Evolutionary conservation across 2,329 filamentous ascomycete species (phyloP).

Genomic region (Fusarium haematococcum): DNA sequence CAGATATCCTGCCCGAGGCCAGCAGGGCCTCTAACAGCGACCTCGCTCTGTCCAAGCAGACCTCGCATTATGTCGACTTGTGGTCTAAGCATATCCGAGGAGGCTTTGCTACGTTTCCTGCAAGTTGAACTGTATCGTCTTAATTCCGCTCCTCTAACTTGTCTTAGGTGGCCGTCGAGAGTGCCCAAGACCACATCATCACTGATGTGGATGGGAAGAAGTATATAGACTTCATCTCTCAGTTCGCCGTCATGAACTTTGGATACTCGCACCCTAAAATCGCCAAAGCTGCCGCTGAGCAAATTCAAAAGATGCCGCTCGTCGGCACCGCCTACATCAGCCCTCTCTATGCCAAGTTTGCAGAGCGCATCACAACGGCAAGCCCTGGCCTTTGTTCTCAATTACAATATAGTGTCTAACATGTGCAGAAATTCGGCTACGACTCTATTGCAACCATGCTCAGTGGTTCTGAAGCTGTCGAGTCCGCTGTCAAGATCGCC

Average conservation of each 20-base stretch:
- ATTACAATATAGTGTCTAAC: background rate
- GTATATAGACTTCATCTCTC: conserved; percentile 25
- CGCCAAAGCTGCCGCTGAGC: conserved; percentile 8
- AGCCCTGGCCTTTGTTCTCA: background rate
- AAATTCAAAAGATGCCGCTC: conserved; percentile 13
- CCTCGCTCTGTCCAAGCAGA: conserved; percentile 2
- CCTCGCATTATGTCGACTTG: background rate
- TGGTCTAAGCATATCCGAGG: conserved; percentile 14
- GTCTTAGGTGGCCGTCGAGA: conserved; percentile 11
- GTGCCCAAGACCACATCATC: conserved; percentile 11
- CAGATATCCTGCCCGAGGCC: background rate
- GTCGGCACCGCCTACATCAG: conserved; percentile 8
- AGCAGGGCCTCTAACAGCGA: background rate
- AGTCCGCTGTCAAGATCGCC: conserved; percentile 35
- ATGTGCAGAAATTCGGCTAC: conserved; percentile 14
- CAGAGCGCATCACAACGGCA: conserved; percentile 18
- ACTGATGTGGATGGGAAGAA: conserved; percentile 19
- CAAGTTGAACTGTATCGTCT: background rate
- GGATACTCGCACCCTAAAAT: conserved; percentile 18
- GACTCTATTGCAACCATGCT: conserved; percentile 19
- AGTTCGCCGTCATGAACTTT: conserved; percentile 18
- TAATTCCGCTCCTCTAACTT: background rate
- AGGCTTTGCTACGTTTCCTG: conserved; percentile 15
- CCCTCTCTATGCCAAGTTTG: conserved; percentile 20
- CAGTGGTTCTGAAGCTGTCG: conserved; percentile 20